These are phyloP conservation scores for Agaricales sp. DNA, from an alignment of 1,284 basidiomycete genomes.

Conservation along the genomic window DNA sequence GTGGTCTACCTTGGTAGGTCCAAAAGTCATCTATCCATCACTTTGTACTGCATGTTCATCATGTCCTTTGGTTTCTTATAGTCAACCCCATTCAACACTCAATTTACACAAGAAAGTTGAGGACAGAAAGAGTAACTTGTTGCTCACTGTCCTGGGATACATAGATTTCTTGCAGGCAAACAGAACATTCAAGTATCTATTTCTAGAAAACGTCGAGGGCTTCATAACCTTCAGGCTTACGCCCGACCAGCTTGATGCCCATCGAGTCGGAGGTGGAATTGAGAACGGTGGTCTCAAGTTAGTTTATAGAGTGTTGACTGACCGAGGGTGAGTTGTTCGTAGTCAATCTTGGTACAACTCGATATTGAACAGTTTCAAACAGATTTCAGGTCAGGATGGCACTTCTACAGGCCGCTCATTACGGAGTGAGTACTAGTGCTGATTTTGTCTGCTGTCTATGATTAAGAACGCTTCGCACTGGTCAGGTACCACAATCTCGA, in stretches of 20 bases:
- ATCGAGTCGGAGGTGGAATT: conserved; percentile 48
- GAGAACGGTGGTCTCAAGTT: conserved; percentile 61
- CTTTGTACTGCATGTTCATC: conserved; percentile 5
- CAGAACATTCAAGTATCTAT: conserved; percentile 38
- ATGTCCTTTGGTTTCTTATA: conserved; percentile 12
- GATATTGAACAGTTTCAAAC: too few species aligned
- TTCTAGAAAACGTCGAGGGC: conserved; percentile 68
- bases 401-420: conserved; percentile 60
- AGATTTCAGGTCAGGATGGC: conserved; percentile 63
- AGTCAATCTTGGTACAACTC: too few species aligned
- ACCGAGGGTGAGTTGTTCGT: conserved; percentile 41
- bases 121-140: conserved; percentile 44
- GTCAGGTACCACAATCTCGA: conserved; percentile 50
- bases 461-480: too few species aligned
- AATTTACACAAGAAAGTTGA: conserved; percentile 45
- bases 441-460: too few species aligned
- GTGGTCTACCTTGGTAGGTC: conserved; percentile 66
- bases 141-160: conserved; percentile 49
- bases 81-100: conserved; percentile 44
- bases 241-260: conserved; percentile 32
- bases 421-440: conserved; percentile 42
- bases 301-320: conserved; percentile 41
- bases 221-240: conserved; percentile 50
- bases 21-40: conserved; percentile 2
- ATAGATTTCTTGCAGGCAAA: conserved; percentile 51